Percentiles rank a stretch among this genome's conserved stretches.
Evolutionary conservation across 768 basidiomycete genomes (phyloP).

Genomic region (Boletus patriciae): DNA sequence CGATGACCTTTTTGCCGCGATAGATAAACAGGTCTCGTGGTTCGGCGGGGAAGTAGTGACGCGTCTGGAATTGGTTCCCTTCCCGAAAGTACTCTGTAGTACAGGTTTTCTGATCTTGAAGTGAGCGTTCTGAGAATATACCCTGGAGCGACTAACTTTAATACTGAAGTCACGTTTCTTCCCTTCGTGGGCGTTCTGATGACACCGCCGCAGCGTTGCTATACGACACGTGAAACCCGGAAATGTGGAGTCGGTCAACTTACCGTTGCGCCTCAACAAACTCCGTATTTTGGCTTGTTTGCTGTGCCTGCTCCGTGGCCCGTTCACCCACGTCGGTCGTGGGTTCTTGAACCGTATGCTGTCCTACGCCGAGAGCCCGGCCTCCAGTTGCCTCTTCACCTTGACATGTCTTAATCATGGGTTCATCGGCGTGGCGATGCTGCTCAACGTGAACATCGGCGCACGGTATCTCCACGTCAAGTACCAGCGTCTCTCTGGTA

Average conservation of each 20-base stretch:
- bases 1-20: constrained; percentile 88
- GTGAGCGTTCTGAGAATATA: constrained; percentile 54
- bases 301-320: constrained; percentile 11
- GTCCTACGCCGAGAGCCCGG: constrained; percentile 23
- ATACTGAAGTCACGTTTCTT: constrained; percentile 37
- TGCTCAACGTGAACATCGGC: constrained; percentile 43
- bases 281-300: constrained; percentile 1
- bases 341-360: constrained; percentile 10
- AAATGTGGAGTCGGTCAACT: not conserved
- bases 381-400: constrained; percentile 34
- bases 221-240: not conserved
- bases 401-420: constrained; percentile 33
- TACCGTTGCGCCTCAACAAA: constrained; percentile 13
- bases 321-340: constrained; percentile 2
- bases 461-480: constrained; percentile 47
- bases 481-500: constrained; percentile 47
- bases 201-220: constrained; percentile 29
- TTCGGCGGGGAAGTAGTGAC: constrained; percentile 90
- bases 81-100: constrained; percentile 54
- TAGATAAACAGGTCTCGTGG: constrained; percentile 91
- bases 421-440: constrained; percentile 52
- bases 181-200: constrained; percentile 22
- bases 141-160: constrained; percentile 37
- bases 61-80: constrained; percentile 65
- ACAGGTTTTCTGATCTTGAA: constrained; percentile 64